Conservation (phyloP, 208 protist genomes). For the Zelonia costaricensis region DNA sequence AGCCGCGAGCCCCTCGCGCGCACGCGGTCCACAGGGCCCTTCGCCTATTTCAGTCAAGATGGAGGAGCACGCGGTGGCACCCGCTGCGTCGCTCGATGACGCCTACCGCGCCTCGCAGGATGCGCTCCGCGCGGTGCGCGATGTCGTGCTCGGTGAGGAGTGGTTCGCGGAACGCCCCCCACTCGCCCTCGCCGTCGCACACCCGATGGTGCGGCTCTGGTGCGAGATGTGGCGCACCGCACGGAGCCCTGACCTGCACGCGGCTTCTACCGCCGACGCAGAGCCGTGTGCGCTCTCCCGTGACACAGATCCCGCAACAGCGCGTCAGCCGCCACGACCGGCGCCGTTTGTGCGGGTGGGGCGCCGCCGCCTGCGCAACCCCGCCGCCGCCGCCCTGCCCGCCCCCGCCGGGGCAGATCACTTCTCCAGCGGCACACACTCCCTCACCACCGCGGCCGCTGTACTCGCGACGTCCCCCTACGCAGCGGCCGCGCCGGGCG, state of each 20-base stretch:
- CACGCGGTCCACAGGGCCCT: no score
- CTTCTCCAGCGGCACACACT: not conserved
- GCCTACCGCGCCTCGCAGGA: not conserved
- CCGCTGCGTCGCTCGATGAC: not conserved
- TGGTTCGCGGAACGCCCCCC: slow-evolving; percentile 24
- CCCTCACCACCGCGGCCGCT: not conserved
- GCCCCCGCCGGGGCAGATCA: not conserved
- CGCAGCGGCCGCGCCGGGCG: not conserved
- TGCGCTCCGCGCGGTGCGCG: slow-evolving; percentile 4
- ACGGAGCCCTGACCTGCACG: slow-evolving; percentile 1
- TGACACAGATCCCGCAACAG: no score
- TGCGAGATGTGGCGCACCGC: slow-evolving; percentile 32
- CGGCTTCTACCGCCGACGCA: no score
- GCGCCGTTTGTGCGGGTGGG: slow-evolving; percentile 5
- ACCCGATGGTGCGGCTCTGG: slow-evolving; percentile 16
- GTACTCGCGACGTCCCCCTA: slow-evolving; percentile 3
- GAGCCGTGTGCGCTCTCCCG: no score
- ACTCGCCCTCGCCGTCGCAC: slow-evolving; percentile 22
- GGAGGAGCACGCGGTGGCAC: not conserved
- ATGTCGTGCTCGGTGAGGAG: slow-evolving; percentile 14
- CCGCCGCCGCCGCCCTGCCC: not conserved
- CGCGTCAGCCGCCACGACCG: not conserved
- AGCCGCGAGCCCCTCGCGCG: no score
- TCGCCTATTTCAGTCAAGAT: no score
- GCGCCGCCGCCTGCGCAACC: slow-evolving; percentile 5